Base-by-base conservation (phyloP, 2,329 filamentous ascomycete species). In the Fusarium illudens region DNA sequence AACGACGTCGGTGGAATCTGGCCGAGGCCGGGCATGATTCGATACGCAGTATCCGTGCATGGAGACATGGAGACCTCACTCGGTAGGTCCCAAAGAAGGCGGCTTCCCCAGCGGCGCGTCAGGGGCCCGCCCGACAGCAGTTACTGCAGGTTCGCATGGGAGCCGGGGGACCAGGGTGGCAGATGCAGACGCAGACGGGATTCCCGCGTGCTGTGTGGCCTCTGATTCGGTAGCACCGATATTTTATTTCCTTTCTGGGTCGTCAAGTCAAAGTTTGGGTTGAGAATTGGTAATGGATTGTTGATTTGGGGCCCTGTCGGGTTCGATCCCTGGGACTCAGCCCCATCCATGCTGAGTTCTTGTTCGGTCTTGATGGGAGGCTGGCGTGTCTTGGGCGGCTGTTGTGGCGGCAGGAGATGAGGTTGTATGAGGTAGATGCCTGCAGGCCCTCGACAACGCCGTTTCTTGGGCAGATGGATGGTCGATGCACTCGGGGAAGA, bases 241-340 rank as follows among this genome's bases (percentile, higher is more conserved):
- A 44, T 42, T 56, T 39, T 49, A 58, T 49, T 64, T 57, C 67
- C 62, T 54, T 64, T 68, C 63, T 60, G 50, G 64, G 67, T 42
- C 44, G 54, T 44, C 11, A 36, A 51, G 32, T 61, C 52, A 30
- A 42, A 44, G 55, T 64, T 67, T 70, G 62, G 59, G 20, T 60
- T 61, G 33, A 25, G 59, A 70, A 67, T 69, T 69, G 63, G 66
- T 70, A 69, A 70, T 69, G 39, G 59, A 70, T 64, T 69, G 53
- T 42, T 67, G 49, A 58, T 56, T 67, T 64, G 55, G 37, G 52
- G 59, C 56, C 48, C 67, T 37, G 49, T 64, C 67, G 67, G 60
- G 37, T 53, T 57, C 27, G 34, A 32, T 36, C 56, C 33, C 67
- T 55, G 49, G 52, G 33, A 50, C 27, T 48, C 22, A 27, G 39